phyloP scores from a whole-genome alignment of 768 basidiomycete species.

The Kwoniella sp. region DNA sequence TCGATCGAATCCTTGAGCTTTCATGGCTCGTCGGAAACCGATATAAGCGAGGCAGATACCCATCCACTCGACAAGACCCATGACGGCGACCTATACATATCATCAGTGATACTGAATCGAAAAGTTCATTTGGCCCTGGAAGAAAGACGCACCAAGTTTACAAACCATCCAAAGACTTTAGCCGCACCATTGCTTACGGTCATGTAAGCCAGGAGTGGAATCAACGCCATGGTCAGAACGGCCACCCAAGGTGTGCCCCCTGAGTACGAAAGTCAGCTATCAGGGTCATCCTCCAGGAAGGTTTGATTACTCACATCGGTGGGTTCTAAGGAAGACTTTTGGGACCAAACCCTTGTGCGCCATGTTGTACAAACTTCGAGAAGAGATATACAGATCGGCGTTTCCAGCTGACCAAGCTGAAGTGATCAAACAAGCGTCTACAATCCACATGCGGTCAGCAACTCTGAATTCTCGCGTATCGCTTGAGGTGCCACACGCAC shows the following conservation, averaged over 20 bases:
- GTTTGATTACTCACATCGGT: conserved; percentile 41
- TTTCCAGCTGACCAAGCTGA: conserved; percentile 25
- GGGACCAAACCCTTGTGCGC: conserved; percentile 19
- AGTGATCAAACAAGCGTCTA: conserved; percentile 20
- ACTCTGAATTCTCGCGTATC: conserved; percentile 6
- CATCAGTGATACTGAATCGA: neutral
- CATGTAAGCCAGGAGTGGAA: conserved; percentile 67
- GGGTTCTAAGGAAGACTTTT: conserved; percentile 41
- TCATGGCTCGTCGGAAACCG: conserved; percentile 78
- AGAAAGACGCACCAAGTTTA: conserved; percentile 61
- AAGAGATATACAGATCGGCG: conserved; percentile 18
- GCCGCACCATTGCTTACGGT: conserved; percentile 67
- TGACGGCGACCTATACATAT: conserved; percentile 55
- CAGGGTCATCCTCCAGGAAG: neutral
- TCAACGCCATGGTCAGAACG: conserved; percentile 8
- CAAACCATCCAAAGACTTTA: conserved; percentile 73
- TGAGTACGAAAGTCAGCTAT: neutral
- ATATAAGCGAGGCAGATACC: conserved; percentile 74
- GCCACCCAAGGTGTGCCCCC: conserved; percentile 18
- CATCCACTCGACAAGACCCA: conserved; percentile 71
- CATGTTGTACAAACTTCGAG: conserved; percentile 18
- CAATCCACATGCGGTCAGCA: neutral
- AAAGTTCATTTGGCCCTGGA: too few relatives aligned
- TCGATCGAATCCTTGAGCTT: conserved; percentile 76
- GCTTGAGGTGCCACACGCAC: conserved; percentile 34